Conservation (phyloP, 202 grass and related monocot species). For the Carex sylvatica region DNA sequence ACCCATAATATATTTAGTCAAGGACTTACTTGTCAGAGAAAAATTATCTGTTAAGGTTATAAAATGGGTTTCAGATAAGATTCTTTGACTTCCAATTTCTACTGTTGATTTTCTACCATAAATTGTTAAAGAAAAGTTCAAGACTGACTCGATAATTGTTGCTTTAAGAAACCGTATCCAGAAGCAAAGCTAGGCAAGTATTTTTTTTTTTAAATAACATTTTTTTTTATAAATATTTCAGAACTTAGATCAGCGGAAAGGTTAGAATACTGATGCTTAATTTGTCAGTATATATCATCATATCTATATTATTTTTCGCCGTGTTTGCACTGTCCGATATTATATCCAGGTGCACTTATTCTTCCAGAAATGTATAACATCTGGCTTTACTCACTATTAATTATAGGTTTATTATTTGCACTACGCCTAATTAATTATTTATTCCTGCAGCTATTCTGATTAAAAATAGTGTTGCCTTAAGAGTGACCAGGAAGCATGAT, state of each 20-base stretch:
- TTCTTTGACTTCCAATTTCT: constrained; percentile 19
- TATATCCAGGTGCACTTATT: neutral
- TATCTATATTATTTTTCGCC: neutral
- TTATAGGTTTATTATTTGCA: constrained; percentile 12
- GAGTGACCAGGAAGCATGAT: neutral
- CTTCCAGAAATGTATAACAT: neutral
- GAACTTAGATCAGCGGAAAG: neutral
- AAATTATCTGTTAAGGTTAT: neutral
- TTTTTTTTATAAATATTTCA: neutral
- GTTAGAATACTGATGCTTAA: neutral
- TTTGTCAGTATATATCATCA: neutral
- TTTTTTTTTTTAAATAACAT: neutral
- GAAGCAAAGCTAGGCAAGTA: neutral
- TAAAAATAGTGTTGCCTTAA: constrained; percentile 1
- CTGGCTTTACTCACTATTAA: neutral
- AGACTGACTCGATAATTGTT: neutral
- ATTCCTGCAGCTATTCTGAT: neutral
- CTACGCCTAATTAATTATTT: neutral
- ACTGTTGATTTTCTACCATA: neutral
- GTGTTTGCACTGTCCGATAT: neutral
- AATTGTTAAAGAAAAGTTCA: neutral
- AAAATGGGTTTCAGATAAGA: neutral
- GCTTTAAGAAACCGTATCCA: constrained; percentile 8
- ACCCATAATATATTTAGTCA: neutral
- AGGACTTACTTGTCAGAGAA: neutral